Evolutionary conservation across 2,329 filamentous ascomycete species (phyloP), one percentile per base, ranked within the genome.

Genomic region (Thielaviopsis cerberus): DNA sequence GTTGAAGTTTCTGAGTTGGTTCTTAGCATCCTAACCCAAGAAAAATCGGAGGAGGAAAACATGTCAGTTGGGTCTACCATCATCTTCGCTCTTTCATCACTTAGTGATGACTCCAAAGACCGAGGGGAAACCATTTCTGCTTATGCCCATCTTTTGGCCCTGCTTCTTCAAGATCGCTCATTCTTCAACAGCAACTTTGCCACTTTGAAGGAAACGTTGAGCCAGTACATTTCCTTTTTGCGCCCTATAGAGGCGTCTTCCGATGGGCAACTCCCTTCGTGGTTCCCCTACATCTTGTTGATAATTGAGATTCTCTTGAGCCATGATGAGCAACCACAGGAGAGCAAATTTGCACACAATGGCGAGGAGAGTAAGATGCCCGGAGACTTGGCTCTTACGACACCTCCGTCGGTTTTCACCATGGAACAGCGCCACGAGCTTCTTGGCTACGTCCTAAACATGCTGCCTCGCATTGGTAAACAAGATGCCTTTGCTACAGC

Each of bases 1-100:
- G 92, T 96, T 64, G 91, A 97, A 66, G 76, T 98, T 53, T 81
- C 89, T 0, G 90, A 96, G 65, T 75, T 98, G 22, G 90, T 98
- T 57, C 79, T 79, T 41, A 82, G 84, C 3, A 83, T 88, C 24
- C 79, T 84, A 72, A 63, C 78, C 67, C 66, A 82, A 78, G 67
- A 80, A 69, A 63, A 77, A 69, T 64, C 77, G 69, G 65, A 78
- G 69, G 74, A 77, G 58, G 66, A 76, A 66, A 70, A 37, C 13
- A 60, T 23, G 22, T 24, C 52, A 58, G 85, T 94, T 63, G 89
- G 87, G 17, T 80, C 84, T 55, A 94, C 89, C 0, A 73, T 98
- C 52, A 83, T 90, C 4, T 84, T 86, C 65, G 94, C 89, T 0
- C 73, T 99, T 13, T 84, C 94, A 64, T 85, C 82, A 5, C 77